A percentile compares a stretch with the other conserved stretches of the same genome.
Evolutionary conservation across 169 alveolate genomes (phyloP).

Genomic region (Plasmodium adleri): DNA sequence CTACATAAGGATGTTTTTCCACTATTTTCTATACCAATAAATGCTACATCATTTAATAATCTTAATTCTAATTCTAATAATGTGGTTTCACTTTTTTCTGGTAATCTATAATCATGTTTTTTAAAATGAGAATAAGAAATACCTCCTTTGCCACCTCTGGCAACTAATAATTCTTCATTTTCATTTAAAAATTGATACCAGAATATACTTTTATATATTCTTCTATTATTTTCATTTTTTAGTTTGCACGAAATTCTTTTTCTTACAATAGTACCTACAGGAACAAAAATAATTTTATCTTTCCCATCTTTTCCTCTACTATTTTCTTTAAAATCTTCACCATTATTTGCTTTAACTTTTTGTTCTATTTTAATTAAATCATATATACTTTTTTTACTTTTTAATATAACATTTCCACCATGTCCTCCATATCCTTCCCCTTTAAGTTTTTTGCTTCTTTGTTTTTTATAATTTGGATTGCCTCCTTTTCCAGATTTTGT

Average conservation of each 20-base stretch:
- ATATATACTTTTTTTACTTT: conserved; percentile 81
- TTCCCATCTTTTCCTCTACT: conserved; percentile 86
- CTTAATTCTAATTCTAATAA: conserved; percentile 83
- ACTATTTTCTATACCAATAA: conserved; percentile 83
- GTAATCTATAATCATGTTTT: conserved; percentile 85
- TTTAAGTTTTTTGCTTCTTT: conserved; percentile 78
- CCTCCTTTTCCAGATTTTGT: conserved; percentile 87
- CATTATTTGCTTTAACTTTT: conserved; percentile 81
- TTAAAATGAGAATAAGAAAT: conserved; percentile 86
- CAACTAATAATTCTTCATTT: conserved; percentile 80
- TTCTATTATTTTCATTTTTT: conserved; percentile 75
- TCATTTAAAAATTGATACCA: conserved; percentile 82
- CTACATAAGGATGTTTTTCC: conserved; percentile 86
- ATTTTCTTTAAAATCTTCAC: conserved; percentile 84
- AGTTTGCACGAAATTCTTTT: conserved; percentile 79
- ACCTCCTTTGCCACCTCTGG: conserved; percentile 88
- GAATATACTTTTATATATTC: conserved; percentile 54
- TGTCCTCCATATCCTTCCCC: conserved; percentile 90
- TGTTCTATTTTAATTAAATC: conserved; percentile 83
- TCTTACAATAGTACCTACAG: conserved; percentile 85
- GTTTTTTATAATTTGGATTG: conserved; percentile 79
- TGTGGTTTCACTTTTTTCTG: conserved; percentile 83
- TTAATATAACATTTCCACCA: conserved; percentile 84
- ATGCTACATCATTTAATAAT: conserved; percentile 85
- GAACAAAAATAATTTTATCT: conserved; percentile 78